These are phyloP conservation scores for Capronia epimyces DNA, from an alignment of 2,329 filamentous ascomycete genomes.

Conservation along the genomic window DNA sequence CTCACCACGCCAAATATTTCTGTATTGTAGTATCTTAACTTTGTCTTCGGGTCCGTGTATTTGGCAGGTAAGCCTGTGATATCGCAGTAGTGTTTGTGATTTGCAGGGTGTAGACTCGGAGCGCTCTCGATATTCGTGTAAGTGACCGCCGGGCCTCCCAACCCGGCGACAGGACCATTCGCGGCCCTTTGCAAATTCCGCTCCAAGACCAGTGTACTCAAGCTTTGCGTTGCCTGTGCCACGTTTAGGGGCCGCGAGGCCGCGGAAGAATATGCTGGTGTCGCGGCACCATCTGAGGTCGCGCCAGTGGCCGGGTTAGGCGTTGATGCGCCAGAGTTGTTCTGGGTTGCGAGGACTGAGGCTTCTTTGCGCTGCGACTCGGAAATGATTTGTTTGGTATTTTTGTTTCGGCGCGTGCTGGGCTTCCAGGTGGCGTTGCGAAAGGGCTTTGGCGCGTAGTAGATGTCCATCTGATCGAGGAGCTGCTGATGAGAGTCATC, in stretches of 20 bases:
- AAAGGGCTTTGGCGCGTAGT: slow-evolving; percentile 79
- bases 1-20: slow-evolving; percentile 85
- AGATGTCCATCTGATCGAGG: slow-evolving; percentile 86
- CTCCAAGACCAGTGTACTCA: slow-evolving; percentile 83
- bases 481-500: slow-evolving; percentile 80
- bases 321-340: slow-evolving; percentile 73
- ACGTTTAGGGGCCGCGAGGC: slow-evolving; percentile 60
- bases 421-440: slow-evolving; percentile 87
- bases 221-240: slow-evolving; percentile 78
- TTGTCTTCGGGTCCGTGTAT: slow-evolving; percentile 92
- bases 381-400: slow-evolving; percentile 90
- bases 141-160: slow-evolving; percentile 63
- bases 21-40: slow-evolving; percentile 84
- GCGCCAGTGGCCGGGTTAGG: slow-evolving; percentile 44
- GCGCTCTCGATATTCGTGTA: slow-evolving; percentile 97
- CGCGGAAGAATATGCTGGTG: slow-evolving; percentile 30
- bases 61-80: slow-evolving; percentile 86
- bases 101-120: slow-evolving; percentile 70
- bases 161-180: slow-evolving; percentile 5
- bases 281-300: slow-evolving; percentile 40
- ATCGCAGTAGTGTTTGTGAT: slow-evolving; percentile 88
- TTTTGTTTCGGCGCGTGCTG: slow-evolving; percentile 95
- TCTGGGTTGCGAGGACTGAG: slow-evolving; percentile 76
- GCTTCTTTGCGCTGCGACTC: slow-evolving; percentile 85
- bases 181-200: slow-evolving; percentile 54